These are phyloP conservation scores for Ustilago sp. DNA, from an alignment of 1,284 basidiomycete species.

Conservation along the genomic window DNA sequence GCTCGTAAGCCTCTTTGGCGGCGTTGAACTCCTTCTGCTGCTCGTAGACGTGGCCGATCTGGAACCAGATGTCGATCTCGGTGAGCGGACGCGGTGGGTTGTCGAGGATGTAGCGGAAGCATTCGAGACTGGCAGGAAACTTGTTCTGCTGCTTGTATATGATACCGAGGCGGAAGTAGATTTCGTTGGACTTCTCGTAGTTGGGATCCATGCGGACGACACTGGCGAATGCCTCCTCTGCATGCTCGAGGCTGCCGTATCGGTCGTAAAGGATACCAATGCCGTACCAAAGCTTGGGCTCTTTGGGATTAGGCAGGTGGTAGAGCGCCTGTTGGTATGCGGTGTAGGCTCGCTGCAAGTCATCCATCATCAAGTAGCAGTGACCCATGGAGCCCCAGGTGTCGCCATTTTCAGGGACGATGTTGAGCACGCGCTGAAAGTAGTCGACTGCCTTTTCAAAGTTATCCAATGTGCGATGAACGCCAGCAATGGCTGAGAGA, in stretches of 20 bases:
- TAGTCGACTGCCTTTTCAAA: slow-evolving; percentile 85
- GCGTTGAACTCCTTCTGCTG: slow-evolving; percentile 92
- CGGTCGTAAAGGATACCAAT: slow-evolving; percentile 99
- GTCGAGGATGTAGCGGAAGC: slow-evolving; percentile 91
- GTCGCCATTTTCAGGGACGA: slow-evolving; percentile 71
- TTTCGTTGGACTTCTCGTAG: slow-evolving; percentile 99
- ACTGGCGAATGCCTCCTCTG: slow-evolving; percentile 96
- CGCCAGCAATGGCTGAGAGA: slow-evolving; percentile 66
- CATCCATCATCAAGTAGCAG: slow-evolving; percentile 99
- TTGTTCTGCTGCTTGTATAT: slow-evolving; percentile 99
- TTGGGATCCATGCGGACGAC: slow-evolving; percentile 97
- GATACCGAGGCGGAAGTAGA: slow-evolving; percentile 96
- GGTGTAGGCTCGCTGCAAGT: slow-evolving; percentile 96
- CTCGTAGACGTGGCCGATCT: slow-evolving; percentile 98
- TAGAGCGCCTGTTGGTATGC: slow-evolving; percentile 99
- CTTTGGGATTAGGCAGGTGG: slow-evolving; percentile 94
- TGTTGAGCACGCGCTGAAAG: slow-evolving; percentile 87
- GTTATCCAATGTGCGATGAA: slow-evolving; percentile 66
- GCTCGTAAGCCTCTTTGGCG: slow-evolving; percentile 95
- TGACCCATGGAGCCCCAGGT: slow-evolving; percentile 76
- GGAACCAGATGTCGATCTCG: slow-evolving; percentile 99
- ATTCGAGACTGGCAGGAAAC: slow-evolving; percentile 72
- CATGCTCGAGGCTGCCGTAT: slow-evolving; percentile 97
- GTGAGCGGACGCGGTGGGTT: slow-evolving; percentile 95
- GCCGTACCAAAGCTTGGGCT: slow-evolving; percentile 99